Conservation (phyloP, 441 rosid species). For the Gossypium lobatum region DNA sequence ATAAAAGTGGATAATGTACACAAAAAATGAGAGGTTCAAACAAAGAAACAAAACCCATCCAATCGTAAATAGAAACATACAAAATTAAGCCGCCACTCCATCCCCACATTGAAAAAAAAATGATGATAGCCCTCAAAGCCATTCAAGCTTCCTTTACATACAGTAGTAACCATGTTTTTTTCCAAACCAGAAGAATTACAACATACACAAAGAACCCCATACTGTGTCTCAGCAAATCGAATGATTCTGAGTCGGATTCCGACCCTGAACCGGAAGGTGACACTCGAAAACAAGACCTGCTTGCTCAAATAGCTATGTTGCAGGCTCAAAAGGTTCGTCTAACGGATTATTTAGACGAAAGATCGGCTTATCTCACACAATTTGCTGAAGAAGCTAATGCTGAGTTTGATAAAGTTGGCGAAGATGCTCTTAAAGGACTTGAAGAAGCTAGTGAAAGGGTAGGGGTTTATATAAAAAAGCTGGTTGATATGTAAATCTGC, state of each 20-base stretch:
- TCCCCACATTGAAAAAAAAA: not conserved
- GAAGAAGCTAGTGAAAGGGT: constrained; percentile 88
- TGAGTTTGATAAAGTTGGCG: constrained; percentile 77
- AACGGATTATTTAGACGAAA: constrained; percentile 71
- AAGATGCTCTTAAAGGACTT: constrained; percentile 80
- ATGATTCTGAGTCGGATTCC: constrained; percentile 23
- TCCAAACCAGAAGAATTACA: constrained; percentile 32
- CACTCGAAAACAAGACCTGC: constrained; percentile 65
- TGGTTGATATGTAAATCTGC: not conserved
- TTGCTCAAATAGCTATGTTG: constrained; percentile 80
- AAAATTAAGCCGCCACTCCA: not conserved
- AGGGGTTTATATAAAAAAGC: constrained; percentile 14
- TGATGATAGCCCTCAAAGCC: constrained; percentile 56
- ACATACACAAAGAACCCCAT: constrained; percentile 26
- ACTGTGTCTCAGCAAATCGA: constrained; percentile 49
- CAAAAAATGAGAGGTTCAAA: constrained; percentile 31
- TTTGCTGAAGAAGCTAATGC: constrained; percentile 81
- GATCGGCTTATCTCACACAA: constrained; percentile 66
- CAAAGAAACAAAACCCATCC: not conserved
- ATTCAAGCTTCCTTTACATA: constrained; percentile 43
- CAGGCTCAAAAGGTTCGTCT: constrained; percentile 79
- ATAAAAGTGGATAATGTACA: constrained; percentile 19
- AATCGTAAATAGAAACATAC: not conserved
- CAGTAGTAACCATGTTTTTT: constrained; percentile 26
- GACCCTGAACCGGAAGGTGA: constrained; percentile 52